Conservation (phyloP, 2,329 filamentous ascomycete genomes). For the Chaetothyriales sp. region DNA sequence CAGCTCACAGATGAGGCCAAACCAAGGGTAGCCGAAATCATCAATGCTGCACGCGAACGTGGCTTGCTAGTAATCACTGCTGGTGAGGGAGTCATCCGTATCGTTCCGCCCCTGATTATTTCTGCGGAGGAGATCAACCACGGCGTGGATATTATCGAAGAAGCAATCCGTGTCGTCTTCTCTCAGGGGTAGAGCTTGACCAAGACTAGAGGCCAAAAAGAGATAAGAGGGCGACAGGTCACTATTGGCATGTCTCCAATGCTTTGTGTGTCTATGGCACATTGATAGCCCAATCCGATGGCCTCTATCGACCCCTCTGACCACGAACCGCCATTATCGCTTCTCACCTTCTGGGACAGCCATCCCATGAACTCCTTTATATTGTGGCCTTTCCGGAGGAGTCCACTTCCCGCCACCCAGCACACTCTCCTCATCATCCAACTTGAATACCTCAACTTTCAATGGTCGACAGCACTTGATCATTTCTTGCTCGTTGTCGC, state of each 20-base stretch:
- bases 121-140: slow-evolving; percentile 64
- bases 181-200: slow-evolving; percentile 23
- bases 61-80: slow-evolving; percentile 84
- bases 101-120: slow-evolving; percentile 76
- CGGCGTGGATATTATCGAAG: slow-evolving; percentile 60
- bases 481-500: slow-evolving; percentile 42
- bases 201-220: slow-evolving; percentile 30
- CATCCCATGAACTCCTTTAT: slow-evolving; percentile 53
- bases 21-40: slow-evolving; percentile 39
- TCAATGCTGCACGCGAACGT: slow-evolving; percentile 74
- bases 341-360: slow-evolving; percentile 28
- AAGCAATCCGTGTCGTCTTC: slow-evolving; percentile 46
- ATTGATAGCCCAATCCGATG: neutral
- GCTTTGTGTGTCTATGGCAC: too few species aligned
- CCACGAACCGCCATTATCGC: neutral
- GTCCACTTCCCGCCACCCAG: slow-evolving; percentile 47
- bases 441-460: slow-evolving; percentile 54
- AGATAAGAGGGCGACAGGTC: slow-evolving; percentile 20
- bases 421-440: slow-evolving; percentile 35
- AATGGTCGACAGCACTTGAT: slow-evolving; percentile 64
- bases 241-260: too few species aligned
- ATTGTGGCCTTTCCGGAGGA: slow-evolving; percentile 43
- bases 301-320: neutral
- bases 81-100: slow-evolving; percentile 78
- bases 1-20: slow-evolving; percentile 59